Conservation (phyloP, 2,329 filamentous ascomycete genomes). For the Alternaria arborescens region DNA sequence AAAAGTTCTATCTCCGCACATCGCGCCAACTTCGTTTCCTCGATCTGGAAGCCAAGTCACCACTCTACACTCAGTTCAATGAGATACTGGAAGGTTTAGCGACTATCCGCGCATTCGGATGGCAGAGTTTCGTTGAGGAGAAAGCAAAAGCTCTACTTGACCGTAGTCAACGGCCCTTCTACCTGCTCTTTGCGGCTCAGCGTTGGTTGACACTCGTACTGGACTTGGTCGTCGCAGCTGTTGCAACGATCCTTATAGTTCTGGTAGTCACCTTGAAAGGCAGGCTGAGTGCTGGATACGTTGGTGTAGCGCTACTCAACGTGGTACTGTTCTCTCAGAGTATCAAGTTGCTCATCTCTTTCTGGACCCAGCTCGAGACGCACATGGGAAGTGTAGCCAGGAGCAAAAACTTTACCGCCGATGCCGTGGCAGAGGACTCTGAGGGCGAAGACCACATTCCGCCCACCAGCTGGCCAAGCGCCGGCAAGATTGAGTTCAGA, state of each 20-base stretch:
- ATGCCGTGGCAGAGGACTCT: constrained; percentile 57
- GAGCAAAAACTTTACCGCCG: constrained; percentile 62
- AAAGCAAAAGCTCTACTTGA: constrained; percentile 53
- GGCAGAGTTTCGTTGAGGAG: constrained; percentile 52
- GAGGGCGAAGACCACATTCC: constrained; percentile 59
- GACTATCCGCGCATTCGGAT: constrained; percentile 62
- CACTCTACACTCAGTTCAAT: constrained; percentile 62
- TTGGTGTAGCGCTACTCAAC: constrained; percentile 64
- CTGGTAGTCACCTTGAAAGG: constrained; percentile 47
- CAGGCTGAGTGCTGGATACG: constrained; percentile 57
- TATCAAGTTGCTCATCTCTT: constrained; percentile 60
- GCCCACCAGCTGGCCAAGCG: constrained; percentile 54
- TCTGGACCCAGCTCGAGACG: constrained; percentile 67
- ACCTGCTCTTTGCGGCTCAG: constrained; percentile 57
- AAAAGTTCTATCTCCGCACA: constrained; percentile 58
- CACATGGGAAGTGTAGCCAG: constrained; percentile 65
- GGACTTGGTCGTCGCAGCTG: constrained; percentile 51
- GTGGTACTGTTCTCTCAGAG: constrained; percentile 63
- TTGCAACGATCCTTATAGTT: constrained; percentile 50
- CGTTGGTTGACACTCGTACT: constrained; percentile 56
- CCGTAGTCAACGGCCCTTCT: constrained; percentile 55
- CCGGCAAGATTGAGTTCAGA: constrained; percentile 55
- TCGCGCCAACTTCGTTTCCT: constrained; percentile 61
- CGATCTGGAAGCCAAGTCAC: constrained; percentile 62
- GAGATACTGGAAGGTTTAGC: constrained; percentile 60